Evolutionary conservation across 2,329 filamentous ascomycete genomes (phyloP).

Genomic region (Microcyclosporella mali): DNA sequence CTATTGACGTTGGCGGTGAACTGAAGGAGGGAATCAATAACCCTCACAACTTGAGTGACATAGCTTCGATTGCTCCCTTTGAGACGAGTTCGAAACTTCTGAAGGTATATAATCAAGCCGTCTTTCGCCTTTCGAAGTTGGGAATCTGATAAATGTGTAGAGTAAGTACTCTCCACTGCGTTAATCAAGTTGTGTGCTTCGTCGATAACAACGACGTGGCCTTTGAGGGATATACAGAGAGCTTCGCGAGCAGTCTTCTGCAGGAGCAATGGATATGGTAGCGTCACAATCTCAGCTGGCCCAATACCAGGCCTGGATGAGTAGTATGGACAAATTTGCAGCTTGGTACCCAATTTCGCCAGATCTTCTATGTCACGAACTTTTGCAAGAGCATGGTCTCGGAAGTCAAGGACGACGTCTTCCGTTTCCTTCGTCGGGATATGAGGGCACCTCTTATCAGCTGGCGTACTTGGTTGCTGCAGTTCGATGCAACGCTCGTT

Average conservation of each 20-base stretch:
- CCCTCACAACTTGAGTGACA: conserved; percentile 75
- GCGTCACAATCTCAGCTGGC: conserved; percentile 72
- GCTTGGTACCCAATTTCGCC: conserved; percentile 65
- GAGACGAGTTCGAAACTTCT: conserved; percentile 78
- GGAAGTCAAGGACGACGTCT: conserved; percentile 67
- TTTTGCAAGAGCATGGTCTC: conserved; percentile 75
- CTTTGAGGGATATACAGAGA: conserved; percentile 75
- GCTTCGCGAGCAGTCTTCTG: conserved; percentile 84
- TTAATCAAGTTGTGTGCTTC: conserved; percentile 98
- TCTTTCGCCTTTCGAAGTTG: conserved; percentile 67
- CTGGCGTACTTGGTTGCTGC: conserved; percentile 61
- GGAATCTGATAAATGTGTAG: conserved; percentile 64
- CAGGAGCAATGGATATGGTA: conserved; percentile 85
- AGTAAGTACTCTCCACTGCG: conserved; percentile 80
- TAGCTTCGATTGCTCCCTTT: conserved; percentile 90
- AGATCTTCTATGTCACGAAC: conserved; percentile 93
- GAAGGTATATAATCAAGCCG: conserved; percentile 76
- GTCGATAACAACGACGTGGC: conserved; percentile 89
- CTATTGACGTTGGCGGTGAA: conserved; percentile 9
- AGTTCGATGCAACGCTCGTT: conserved; percentile 90
- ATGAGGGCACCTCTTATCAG: conserved; percentile 66
- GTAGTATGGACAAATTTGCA: conserved; percentile 90
- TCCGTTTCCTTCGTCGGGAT: conserved; percentile 73
- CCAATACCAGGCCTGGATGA: conserved; percentile 78
- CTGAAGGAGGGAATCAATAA: conserved; percentile 65